Percentiles rank a stretch among this genome's conserved stretches.
These are phyloP conservation scores for Sporothrix variecibatus DNA, from an alignment of 2,329 filamentous ascomycete genomes.

Conservation along the genomic window DNA sequence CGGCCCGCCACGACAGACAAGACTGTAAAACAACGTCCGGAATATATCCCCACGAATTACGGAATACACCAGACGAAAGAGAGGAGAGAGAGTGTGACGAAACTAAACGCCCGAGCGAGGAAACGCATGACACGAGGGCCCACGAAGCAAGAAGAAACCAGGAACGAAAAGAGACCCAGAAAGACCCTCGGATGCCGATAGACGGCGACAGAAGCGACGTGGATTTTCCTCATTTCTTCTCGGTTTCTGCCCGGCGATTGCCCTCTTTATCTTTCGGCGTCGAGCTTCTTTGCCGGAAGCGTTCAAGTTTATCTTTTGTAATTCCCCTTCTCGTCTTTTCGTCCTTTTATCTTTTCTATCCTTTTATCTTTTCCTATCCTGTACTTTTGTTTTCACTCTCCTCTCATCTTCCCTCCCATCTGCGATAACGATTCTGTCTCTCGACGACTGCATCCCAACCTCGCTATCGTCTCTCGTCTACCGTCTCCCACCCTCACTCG, in stretches of 20 bases:
- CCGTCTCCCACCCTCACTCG: no score
- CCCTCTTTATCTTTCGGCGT: constrained; percentile 10
- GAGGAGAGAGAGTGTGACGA: background rate
- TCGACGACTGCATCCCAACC: background rate
- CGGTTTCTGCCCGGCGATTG: background rate
- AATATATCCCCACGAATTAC: background rate
- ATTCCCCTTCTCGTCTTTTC: background rate
- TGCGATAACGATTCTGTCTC: background rate
- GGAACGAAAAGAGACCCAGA: background rate
- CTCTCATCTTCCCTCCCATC: background rate
- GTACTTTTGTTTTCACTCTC: background rate
- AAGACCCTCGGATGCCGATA: background rate
- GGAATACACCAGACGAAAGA: background rate
- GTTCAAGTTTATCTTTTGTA: background rate
- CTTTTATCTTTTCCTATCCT: background rate
- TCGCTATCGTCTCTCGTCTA: background rate
- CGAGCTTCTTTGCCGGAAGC: background rate
- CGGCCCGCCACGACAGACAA: background rate
- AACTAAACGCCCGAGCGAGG: background rate
- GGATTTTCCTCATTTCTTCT: background rate
- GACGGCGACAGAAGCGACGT: background rate
- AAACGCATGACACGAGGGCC: background rate
- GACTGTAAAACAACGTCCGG: background rate
- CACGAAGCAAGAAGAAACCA: no score
- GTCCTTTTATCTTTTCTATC: background rate